A percentile compares a stretch with the other conserved stretches of the same genome.
phyloP scores from a whole-genome alignment of 805 yeast genomes.

The Candida schatavii region DNA sequence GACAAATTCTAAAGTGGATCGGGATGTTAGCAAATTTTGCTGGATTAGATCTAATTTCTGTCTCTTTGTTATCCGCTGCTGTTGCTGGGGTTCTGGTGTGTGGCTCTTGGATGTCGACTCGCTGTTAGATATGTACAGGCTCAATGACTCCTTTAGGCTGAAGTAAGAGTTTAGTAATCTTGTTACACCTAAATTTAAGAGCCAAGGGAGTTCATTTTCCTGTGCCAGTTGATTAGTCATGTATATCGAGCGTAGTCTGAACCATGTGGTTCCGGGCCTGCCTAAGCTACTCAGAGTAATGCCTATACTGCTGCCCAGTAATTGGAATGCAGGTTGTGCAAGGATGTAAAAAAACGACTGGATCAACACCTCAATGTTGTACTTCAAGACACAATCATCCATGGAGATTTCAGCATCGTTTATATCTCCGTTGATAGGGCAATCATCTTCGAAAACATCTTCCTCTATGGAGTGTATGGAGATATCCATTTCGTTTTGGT shows the following conservation, averaged over 20 bases:
- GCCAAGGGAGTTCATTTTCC: constrained; percentile 33
- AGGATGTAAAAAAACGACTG: constrained; percentile 19
- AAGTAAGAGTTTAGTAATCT: constrained; percentile 31
- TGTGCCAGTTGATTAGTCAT: constrained; percentile 12
- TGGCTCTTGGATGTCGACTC: neutral
- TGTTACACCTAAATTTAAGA: constrained; percentile 33
- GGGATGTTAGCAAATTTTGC: constrained; percentile 18
- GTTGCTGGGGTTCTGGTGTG: constrained; percentile 4
- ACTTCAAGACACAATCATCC: constrained; percentile 9
- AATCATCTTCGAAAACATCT: constrained; percentile 4
- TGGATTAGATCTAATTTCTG: constrained; percentile 24
- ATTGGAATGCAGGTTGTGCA: constrained; percentile 7
- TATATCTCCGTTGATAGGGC: neutral
- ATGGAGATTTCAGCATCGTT: constrained; percentile 5
- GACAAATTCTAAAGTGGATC: constrained; percentile 13
- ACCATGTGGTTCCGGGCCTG: constrained; percentile 20
- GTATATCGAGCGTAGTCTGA: constrained; percentile 19
- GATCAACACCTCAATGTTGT: constrained; percentile 20
- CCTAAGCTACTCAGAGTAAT: neutral
- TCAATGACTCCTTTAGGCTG: constrained; percentile 8
- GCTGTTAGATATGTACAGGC: neutral
- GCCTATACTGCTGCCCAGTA: constrained; percentile 15
- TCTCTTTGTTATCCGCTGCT: constrained; percentile 17
- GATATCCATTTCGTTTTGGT: constrained; percentile 8
- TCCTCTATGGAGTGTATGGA: constrained; percentile 7